Evolutionary conservation across 208 protist genomes (phyloP), one percentile per base, ranked within the genome.

Genomic region (Trypanosoma lewisi): DNA sequence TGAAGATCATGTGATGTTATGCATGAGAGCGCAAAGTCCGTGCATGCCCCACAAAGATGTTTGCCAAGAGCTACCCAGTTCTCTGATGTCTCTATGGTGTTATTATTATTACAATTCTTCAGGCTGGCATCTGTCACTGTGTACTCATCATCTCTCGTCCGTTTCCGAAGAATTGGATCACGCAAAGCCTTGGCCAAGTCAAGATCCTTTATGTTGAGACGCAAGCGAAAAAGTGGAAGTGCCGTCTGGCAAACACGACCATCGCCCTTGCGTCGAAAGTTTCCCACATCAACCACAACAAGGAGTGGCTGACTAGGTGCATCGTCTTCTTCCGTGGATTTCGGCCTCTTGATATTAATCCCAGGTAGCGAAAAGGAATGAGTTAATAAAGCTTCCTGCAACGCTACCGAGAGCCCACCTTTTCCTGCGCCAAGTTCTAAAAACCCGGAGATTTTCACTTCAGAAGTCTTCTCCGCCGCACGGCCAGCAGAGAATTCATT

Each of bases 151-250:
- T 31, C 41, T 37, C 57, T 21, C 3, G 39, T 9, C 23, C 57
- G 55, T 34, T 64, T 66, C n/a, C 28, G 37, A 16, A 55, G 7
- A 25, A 21, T 33, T 1, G 45, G 37, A n/a, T 51, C 57, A 21
- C 54, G 28, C 37, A 91, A 67, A 5, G 82, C 85, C 4, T 41
- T 63, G 4, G 62, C 73, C 36, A 93, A 60, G 31, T 81, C 61
- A 2, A 93, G 61, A 55, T 93, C 86, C 45, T 93, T 93, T 41
- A 93, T 82, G 62, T 93, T 82, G 51, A 93, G 73, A 53, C 86
- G 80, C 56, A 87, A 67, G 12, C 86, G 86, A 41, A 47, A 56
- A 36, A 93, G 65, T 27, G 77, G 80, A 7, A 88, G 19, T 8
- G 36, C 36, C 11, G 61, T 77, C 66, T 78, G 75, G 8, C 73